Percentiles rank a stretch among this genome's conserved stretches.
Evolutionary conservation across 805 yeast species (phyloP).

Genomic region (Kodamaea neixiangensis): DNA sequence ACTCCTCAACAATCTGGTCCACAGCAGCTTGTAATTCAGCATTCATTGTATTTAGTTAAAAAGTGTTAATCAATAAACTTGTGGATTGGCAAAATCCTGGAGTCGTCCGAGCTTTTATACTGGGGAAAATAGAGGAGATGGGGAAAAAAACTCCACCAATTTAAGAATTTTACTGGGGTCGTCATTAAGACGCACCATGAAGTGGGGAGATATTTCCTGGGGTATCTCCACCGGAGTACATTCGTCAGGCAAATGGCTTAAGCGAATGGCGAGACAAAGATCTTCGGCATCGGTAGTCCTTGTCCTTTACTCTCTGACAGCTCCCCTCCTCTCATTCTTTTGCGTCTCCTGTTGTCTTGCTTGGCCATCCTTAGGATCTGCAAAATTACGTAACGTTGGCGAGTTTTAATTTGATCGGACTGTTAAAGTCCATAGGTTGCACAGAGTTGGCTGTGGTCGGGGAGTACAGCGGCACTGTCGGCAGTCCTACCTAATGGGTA

Average conservation of each 20-base stretch:
- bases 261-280: no score
- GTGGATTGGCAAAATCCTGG: not conserved
- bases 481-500: not conserved
- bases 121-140: not conserved
- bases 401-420: not conserved
- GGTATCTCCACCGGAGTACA: not conserved
- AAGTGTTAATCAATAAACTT: not conserved
- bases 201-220: not conserved
- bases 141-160: not conserved
- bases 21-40: slow-evolving; percentile 24
- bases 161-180: not conserved
- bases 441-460: not conserved
- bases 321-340: not conserved
- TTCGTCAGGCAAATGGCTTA: no score
- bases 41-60: slow-evolving; percentile 14
- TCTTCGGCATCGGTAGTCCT: no score
- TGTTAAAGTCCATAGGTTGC: not conserved
- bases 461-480: not conserved
- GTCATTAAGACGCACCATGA: not conserved
- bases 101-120: not conserved
- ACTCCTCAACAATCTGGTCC: slow-evolving; percentile 40
- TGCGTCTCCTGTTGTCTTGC: not conserved
- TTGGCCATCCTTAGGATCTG: not conserved
- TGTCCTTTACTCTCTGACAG: no score
- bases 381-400: not conserved